Evolutionary conservation across 352 stramenopile genomes (phyloP).

Genomic region (Phytophthora sojae): DNA sequence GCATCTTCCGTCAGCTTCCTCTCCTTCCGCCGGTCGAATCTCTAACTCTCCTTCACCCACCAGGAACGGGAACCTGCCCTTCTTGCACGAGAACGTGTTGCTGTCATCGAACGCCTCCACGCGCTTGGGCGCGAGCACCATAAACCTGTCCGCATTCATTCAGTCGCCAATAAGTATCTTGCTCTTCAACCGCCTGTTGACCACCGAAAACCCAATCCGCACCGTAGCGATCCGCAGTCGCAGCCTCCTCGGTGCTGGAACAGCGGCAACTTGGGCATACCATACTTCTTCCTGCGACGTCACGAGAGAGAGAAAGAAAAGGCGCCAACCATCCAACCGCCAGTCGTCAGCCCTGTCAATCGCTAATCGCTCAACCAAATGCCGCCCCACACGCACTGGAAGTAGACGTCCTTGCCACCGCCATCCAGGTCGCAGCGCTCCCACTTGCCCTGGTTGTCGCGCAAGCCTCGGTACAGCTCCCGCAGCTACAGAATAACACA

Average conservation of each 20-base stretch:
- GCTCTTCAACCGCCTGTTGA: not conserved
- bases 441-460: conserved; percentile 60
- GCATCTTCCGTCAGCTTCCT: conserved; percentile 4
- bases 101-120: conserved; percentile 87
- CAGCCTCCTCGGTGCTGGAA: conserved; percentile 81
- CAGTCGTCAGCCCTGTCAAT: conserved; percentile 6
- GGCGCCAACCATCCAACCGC: not conserved
- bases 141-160: conserved; percentile 52
- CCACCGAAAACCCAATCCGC: not conserved
- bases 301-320: conserved; percentile 2
- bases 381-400: conserved; percentile 53
- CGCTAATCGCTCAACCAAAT: not conserved
- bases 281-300: conserved; percentile 75
- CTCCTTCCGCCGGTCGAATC: not conserved
- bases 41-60: conserved; percentile 36
- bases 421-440: conserved; percentile 58
- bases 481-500: conserved; percentile 48
- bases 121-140: conserved; percentile 74
- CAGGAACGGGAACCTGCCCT: conserved; percentile 80
- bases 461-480: conserved; percentile 63
- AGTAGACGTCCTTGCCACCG: conserved; percentile 74
- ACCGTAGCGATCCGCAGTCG: conserved; percentile 75
- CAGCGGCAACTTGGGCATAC: conserved; percentile 68
- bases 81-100: conserved; percentile 86
- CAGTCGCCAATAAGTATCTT: conserved; percentile 14